Conservation (phyloP, 768 basidiomycete species). For the Podaxis sp. region DNA sequence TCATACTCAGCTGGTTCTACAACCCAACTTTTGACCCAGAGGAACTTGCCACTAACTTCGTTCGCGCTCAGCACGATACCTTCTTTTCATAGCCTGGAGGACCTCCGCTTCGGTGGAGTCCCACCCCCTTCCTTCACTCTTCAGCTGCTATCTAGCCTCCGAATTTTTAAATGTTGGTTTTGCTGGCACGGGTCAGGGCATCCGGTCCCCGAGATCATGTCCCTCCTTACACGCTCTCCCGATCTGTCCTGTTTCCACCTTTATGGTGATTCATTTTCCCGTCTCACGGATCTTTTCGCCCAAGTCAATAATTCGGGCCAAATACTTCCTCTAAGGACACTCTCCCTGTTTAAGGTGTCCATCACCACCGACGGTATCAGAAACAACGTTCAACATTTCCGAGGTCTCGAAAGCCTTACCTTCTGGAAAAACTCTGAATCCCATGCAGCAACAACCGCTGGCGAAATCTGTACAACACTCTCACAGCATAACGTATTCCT, state of each 20-base stretch:
- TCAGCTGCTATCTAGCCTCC: neutral
- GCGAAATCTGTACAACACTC: neutral
- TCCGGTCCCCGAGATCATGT: neutral
- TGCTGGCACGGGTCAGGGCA: neutral
- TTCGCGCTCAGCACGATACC: neutral
- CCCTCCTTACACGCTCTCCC: neutral
- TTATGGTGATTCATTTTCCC: neutral
- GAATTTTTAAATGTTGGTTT: neutral
- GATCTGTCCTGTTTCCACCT: neutral
- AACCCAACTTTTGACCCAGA: neutral
- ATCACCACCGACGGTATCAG: neutral
- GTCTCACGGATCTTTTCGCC: neutral
- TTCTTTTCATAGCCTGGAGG: neutral
- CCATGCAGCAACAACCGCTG: neutral
- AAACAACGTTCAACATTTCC: neutral
- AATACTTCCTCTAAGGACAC: neutral
- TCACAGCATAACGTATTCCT: neutral
- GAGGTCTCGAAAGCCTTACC: neutral
- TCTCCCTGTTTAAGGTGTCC: neutral
- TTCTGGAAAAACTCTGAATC: neutral
- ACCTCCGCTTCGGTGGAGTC: neutral
- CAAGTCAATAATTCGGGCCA: neutral
- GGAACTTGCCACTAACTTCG: neutral
- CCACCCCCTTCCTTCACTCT: neutral
- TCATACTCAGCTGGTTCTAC: neutral